phyloP scores from a whole-genome alignment of 805 yeast species.

The Sugiyamaella qingdaonensis region DNA sequence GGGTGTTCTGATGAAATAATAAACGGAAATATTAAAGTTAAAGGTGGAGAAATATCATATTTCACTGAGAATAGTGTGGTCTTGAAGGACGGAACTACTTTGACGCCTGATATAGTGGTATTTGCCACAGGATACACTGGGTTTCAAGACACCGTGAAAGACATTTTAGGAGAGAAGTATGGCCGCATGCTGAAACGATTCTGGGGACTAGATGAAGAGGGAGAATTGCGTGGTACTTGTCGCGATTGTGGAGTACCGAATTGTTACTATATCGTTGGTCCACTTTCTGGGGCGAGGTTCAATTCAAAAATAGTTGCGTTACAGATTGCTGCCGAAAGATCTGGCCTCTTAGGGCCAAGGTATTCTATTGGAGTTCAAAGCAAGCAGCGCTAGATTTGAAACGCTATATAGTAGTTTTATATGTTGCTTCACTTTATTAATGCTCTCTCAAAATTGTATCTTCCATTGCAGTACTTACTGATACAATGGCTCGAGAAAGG shows the following conservation, averaged over 20 bases:
- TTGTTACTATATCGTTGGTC: conserved; percentile 43
- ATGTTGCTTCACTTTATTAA: too few relatives aligned
- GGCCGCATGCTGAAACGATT: neutral
- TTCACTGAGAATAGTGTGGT: conserved; percentile 39
- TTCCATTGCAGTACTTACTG: too few relatives aligned
- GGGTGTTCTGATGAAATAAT: conserved; percentile 41
- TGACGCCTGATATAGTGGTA: conserved; percentile 39
- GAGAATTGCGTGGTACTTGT: conserved; percentile 39
- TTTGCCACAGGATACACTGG: conserved; percentile 46
- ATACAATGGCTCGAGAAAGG: too few relatives aligned
- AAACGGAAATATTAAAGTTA: conserved; percentile 38
- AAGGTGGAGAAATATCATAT: conserved; percentile 36
- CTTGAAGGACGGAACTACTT: conserved; percentile 37
- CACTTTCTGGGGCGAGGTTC: conserved; percentile 38
- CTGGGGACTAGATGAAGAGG: conserved; percentile 37
- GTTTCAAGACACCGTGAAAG: conserved; percentile 40
- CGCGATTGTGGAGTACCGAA: conserved; percentile 38
- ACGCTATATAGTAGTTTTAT: too few relatives aligned
- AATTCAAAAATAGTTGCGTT: conserved; percentile 40
- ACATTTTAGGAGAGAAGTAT: conserved; percentile 15
- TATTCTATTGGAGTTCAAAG: conserved; percentile 21
- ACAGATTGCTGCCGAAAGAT: conserved; percentile 36
- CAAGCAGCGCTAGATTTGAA: neutral
- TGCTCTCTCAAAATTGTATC: too few relatives aligned
- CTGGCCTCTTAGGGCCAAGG: conserved; percentile 17